Percentiles rank a stretch among this genome's conserved stretches.
Evolutionary conservation across 2,329 filamentous ascomycete genomes (phyloP).

Genomic region (Fusarium anguioides): DNA sequence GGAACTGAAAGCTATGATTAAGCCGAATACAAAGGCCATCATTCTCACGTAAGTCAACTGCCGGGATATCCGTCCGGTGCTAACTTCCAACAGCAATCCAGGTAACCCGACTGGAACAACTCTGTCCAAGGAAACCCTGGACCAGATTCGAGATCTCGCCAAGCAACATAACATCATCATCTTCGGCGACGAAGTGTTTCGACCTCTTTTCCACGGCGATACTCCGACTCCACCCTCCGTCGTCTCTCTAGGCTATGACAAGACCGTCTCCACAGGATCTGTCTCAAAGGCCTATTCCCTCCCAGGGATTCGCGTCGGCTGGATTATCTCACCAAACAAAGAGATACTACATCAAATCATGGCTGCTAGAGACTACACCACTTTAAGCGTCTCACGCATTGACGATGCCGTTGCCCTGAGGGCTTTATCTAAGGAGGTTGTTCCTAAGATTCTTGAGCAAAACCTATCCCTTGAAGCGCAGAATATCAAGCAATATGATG

Average conservation of each 20-base stretch:
- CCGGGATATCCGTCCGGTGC: background rate
- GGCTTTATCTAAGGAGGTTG: fast-evolving
- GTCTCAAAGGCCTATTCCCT: background rate
- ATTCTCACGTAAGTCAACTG: background rate
- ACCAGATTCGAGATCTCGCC: background rate
- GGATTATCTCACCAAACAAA: background rate
- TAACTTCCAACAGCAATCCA: background rate
- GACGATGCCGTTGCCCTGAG: background rate
- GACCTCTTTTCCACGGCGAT: background rate
- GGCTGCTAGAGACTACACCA: background rate
- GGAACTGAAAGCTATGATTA: background rate
- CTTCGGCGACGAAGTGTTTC: background rate
- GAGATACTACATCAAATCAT: background rate
- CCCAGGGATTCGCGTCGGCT: background rate
- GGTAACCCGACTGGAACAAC: background rate
- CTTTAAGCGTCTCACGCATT: background rate
- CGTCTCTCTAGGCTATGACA: background rate
- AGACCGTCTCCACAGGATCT: background rate
- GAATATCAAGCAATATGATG: background rate
- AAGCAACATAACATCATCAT: background rate
- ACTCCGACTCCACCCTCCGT: background rate
- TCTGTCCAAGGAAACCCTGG: background rate
- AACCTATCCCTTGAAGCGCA: background rate
- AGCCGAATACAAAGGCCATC: background rate
- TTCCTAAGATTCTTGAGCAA: background rate